These are phyloP conservation scores for Rhodotorula diobovata DNA, from an alignment of 768 basidiomycete species.

Conservation along the genomic window DNA sequence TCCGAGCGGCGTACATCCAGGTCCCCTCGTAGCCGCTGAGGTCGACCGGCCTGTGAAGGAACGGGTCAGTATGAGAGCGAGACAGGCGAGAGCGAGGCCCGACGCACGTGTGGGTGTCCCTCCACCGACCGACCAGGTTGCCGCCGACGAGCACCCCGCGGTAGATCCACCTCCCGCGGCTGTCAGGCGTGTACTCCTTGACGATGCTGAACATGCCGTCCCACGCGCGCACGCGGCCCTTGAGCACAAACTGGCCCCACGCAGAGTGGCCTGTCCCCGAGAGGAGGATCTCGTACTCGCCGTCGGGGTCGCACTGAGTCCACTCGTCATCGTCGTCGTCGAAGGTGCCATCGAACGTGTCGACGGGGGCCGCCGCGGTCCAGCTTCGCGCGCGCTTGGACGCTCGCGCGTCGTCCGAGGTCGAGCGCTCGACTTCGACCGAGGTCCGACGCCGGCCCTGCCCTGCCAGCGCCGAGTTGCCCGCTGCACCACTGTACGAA, in stretches of 20 bases:
- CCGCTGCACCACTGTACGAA: not conserved
- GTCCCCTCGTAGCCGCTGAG: constrained; percentile 37
- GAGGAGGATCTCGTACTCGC: constrained; percentile 40
- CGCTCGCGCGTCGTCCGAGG: not conserved
- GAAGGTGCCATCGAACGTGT: not conserved
- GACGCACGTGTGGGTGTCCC: constrained; percentile 53
- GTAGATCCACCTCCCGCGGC: constrained; percentile 74
- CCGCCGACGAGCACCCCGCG: constrained; percentile 70
- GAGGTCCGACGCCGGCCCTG: not conserved
- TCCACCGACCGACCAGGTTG: constrained; percentile 76
- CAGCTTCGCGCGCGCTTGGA: constrained; percentile 23
- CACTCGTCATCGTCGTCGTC: constrained; percentile 12
- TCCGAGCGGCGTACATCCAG: constrained; percentile 10
- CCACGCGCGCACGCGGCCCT: constrained; percentile 71
- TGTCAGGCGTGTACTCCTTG: constrained; percentile 63
- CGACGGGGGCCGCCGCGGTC: not conserved
- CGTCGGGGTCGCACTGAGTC: constrained; percentile 25
- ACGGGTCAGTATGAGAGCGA: not conserved
- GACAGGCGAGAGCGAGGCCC: not conserved
- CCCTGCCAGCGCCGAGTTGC: not conserved
- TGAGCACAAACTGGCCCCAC: constrained; percentile 79
- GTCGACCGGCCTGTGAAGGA: constrained; percentile 12
- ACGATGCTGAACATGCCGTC: constrained; percentile 74
- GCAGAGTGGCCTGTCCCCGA: constrained; percentile 65
- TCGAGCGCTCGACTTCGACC: not conserved